Evolutionary conservation across 345 rosid species (phyloP), one percentile per base, ranked within the genome.

Genomic region (Moricandia moricandioides): DNA sequence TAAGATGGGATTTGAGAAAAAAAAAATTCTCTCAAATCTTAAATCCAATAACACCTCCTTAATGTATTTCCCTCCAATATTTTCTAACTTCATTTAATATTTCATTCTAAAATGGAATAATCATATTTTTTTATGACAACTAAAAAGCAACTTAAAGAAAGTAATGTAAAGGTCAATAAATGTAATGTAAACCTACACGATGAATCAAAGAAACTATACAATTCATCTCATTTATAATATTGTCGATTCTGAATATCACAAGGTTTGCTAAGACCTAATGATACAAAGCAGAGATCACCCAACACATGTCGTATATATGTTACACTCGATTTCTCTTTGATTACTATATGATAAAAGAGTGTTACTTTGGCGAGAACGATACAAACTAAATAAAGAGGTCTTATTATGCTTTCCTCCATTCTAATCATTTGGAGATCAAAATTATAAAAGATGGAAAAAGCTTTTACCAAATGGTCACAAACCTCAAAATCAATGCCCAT

Each of bases 401-500:
- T 55, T 72, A 65, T 78, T 67, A 30, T 55, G 33, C 70, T 24
- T 76, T 12, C 45, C 29, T 56, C 52, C 40, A 27, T 68, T 63
- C 18, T 79, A 79, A 62, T 9, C 67, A 60, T 61, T 43, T 67
- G 39, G 51, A 78, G 52, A 43, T 49, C 56, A 73, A 67, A 60
- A 61, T 27, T 7, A 4, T 31, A 54, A 62, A 16, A 54, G 34
- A 49, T 45, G 4, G 24, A 34, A 2, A 68, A 78, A 68, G 17
- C 66, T 62, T 12, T 39, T 76, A 69, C 79, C 70, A 64, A 71
- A 70, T 43, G 58, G 30, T 14, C 54, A 66, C 18, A 78, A 65
- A 47, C 57, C 52, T 4, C 17, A 45, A 54, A 58, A 60, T 79
- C 35, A 74, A 43, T 62, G 75, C 6, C 79, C 82, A 64, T 79